A percentile compares a stretch with the other conserved stretches of the same genome.
These are phyloP conservation scores for Neoconidiobolus thromboides DNA, from an alignment of 371 early-diverging fungal species.

Conservation along the genomic window DNA sequence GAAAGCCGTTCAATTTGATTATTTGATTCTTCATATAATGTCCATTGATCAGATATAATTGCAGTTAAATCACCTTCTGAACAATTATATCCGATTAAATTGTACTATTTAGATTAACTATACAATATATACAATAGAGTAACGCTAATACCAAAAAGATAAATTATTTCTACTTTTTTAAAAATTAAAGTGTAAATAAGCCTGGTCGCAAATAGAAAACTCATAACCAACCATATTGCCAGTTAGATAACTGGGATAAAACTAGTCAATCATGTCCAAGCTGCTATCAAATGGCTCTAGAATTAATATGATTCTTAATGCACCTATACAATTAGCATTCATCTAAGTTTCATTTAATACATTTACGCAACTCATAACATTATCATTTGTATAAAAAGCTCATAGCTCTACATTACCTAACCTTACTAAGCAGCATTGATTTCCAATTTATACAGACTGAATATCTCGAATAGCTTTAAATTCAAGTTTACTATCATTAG, in stretches of 20 bases:
- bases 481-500: too few relatives aligned
- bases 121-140: neutral
- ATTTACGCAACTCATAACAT: neutral
- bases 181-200: constrained; percentile 3
- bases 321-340: neutral
- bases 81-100: constrained; percentile 15
- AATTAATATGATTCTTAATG: constrained; percentile 2
- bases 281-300: constrained; percentile 1
- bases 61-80: constrained; percentile 46
- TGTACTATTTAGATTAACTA: neutral
- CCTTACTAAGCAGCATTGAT: too few relatives aligned
- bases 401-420: too few relatives aligned
- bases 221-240: constrained; percentile 10
- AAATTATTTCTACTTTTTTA: constrained; percentile 7
- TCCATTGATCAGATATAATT: constrained; percentile 32
- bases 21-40: constrained; percentile 19
- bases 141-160: neutral
- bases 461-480: too few relatives aligned
- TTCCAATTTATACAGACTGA: too few relatives aligned
- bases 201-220: constrained; percentile 6
- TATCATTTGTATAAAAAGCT: too few relatives aligned
- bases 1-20: constrained; percentile 19
- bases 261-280: constrained; percentile 7
- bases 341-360: neutral
- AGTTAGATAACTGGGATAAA: constrained; percentile 13